These are phyloP conservation scores for Plantago major DNA, from an alignment of 257 asterid species.

Conservation along the genomic window DNA sequence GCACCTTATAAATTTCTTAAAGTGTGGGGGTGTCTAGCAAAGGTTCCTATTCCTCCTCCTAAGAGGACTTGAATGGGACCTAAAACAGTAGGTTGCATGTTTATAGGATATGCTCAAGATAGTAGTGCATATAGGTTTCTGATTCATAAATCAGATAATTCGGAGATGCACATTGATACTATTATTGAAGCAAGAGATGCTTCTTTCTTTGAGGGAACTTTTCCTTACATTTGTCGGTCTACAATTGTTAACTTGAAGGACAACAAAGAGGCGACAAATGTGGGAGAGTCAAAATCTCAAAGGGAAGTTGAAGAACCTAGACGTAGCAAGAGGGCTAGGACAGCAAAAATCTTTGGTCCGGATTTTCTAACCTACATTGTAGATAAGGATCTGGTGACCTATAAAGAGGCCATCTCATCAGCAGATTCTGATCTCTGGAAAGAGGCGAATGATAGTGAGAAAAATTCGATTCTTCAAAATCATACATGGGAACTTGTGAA, in stretches of 20 bases:
- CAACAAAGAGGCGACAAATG: too few relatives aligned
- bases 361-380: not conserved
- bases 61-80: not conserved
- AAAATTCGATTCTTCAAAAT: not conserved
- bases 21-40: conserved; percentile 3
- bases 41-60: not conserved
- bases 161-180: not conserved
- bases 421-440: not conserved
- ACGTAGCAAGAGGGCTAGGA: too few relatives aligned
- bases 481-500: not conserved
- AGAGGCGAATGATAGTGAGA: conserved; percentile 2
- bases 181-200: not conserved
- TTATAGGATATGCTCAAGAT: too few relatives aligned
- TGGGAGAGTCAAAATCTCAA: too few relatives aligned
- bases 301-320: too few relatives aligned
- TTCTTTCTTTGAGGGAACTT: not conserved
- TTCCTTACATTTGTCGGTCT: not conserved
- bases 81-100: not conserved
- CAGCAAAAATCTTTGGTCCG: not conserved
- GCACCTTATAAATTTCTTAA: not conserved
- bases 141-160: too few relatives aligned
- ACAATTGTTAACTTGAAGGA: not conserved
- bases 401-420: not conserved
- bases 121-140: too few relatives aligned
- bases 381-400: not conserved